Evolutionary conservation across 1,284 basidiomycete species (phyloP), one percentile per base, ranked within the genome.

Genomic region (Coniferiporia weirii): DNA sequence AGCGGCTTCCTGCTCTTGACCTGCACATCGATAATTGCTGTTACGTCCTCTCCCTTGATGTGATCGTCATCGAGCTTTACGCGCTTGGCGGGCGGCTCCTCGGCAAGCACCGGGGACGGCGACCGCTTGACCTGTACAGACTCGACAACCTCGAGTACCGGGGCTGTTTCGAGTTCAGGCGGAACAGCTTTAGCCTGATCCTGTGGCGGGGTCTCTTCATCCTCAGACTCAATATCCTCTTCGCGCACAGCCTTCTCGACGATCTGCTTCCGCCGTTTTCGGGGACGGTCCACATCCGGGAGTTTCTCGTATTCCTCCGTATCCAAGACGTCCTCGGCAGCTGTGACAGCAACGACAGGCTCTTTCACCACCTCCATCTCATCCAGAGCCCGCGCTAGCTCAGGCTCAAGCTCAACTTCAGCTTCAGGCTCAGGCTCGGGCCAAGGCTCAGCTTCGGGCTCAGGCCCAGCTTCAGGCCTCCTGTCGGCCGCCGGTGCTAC

Each of bases 221-320:
- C 74, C 62, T 81, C 79, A 0, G 73, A 75, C 67, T 80, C 79
- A 34, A 77, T 67, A 32, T 75, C 73, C 20, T 27, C 27, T 60
- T 71, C 74, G 35, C 65, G 66, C 32, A 69, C 67, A 32, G 70
- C 65, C 48, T 68, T 68, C 56, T 53, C 63, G 45, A 57, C 64
- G 63, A 62, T 62, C 57, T 62, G 66, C 63, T 64, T 66, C 59
- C 62, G 57, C 62, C 67, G 68, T 64, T 66, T 68, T 49, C 54
- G 64, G 20, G 64, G 65, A 49, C 68, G 71, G n/a, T 12, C 8
- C n/a, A n/a, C n/a, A n/a, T 20, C 17, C n/a, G 12, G 44, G 17
- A 27, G 27, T 27, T 27, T 27, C 27, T 27, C 5, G 44, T n/a
- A 13, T 68, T 69, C 67, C 13, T 64, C 57, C 13, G 65, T 53